phyloP scores from a whole-genome alignment of 1,139 yeast genomes.

The Kodamaea arcana region DNA sequence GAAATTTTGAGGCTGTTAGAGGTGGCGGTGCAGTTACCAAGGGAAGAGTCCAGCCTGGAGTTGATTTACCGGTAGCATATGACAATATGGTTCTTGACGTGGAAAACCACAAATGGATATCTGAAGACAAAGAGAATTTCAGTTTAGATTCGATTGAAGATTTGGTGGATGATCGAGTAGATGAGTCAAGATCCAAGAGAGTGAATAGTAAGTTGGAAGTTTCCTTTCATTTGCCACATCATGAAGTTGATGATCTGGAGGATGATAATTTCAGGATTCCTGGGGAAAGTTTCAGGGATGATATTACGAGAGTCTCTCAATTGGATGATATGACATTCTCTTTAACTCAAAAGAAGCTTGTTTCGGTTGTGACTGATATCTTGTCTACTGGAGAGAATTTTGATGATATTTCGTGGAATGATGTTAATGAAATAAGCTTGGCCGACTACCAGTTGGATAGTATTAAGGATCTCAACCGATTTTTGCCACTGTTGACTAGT shows the following conservation, averaged over 20 bases:
- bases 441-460: slow-evolving; percentile 29
- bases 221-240: slow-evolving; percentile 38
- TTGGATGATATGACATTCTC: slow-evolving; percentile 48
- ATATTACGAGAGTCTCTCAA: slow-evolving; percentile 42
- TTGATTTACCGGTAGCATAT: slow-evolving; percentile 33
- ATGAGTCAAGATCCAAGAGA: slow-evolving; percentile 8
- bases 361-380: slow-evolving; percentile 45
- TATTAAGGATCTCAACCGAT: slow-evolving; percentile 40
- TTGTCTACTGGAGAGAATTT: slow-evolving; percentile 24
- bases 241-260: slow-evolving; percentile 8
- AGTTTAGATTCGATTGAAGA: slow-evolving; percentile 46
- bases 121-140: slow-evolving; percentile 25
- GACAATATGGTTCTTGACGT: slow-evolving; percentile 40
- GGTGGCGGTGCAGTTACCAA: slow-evolving; percentile 13
- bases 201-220: slow-evolving; percentile 31
- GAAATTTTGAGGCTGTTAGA: slow-evolving; percentile 6
- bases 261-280: slow-evolving; percentile 14
- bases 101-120: slow-evolving; percentile 36
- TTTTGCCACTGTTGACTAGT: slow-evolving; percentile 40
- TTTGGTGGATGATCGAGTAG: slow-evolving; percentile 18
- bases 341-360: slow-evolving; percentile 41
- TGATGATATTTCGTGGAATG: slow-evolving; percentile 40
- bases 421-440: slow-evolving; percentile 34
- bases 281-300: slow-evolving; percentile 20
- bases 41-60: slow-evolving; percentile 34